Evolutionary conservation across 495 filamentous ascomycete species (phyloP).

Genomic region (Glonium stellatum): DNA sequence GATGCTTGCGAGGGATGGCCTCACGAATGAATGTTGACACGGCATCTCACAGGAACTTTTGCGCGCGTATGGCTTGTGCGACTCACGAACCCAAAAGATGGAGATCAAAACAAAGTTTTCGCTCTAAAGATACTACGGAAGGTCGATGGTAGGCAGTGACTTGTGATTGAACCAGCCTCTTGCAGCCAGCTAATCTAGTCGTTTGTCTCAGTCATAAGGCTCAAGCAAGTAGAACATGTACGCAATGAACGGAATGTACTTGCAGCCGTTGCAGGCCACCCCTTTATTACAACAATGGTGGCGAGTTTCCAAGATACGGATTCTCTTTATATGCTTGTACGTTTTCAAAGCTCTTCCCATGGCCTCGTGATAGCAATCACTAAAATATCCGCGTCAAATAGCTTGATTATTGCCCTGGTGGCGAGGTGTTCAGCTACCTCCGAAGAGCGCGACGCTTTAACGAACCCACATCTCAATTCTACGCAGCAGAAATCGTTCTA

Average conservation of each 20-base stretch:
- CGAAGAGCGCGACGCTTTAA: slow-evolving; percentile 80
- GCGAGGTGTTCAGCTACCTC: slow-evolving; percentile 92
- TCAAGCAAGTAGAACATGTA: slow-evolving; percentile 97
- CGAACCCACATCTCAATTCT: slow-evolving; percentile 79
- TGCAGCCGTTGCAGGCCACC: slow-evolving; percentile 80
- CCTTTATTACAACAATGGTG: slow-evolving; percentile 89
- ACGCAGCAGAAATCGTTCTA: slow-evolving; percentile 89
- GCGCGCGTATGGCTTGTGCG: slow-evolving; percentile 86
- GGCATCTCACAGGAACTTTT: slow-evolving; percentile 68
- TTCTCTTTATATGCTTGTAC: slow-evolving; percentile 84
- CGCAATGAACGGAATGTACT: slow-evolving; percentile 87
- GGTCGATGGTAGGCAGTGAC: slow-evolving; percentile 54
- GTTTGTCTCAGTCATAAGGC: slow-evolving; percentile 64
- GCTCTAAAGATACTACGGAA: slow-evolving; percentile 93
- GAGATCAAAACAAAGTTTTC: slow-evolving; percentile 61
- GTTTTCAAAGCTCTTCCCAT: slow-evolving; percentile 20
- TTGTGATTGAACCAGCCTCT: neutral
- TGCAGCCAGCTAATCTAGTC: slow-evolving; percentile 16
- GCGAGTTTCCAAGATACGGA: slow-evolving; percentile 86
- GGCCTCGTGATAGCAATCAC: neutral
- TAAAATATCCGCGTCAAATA: slow-evolving; percentile 28
- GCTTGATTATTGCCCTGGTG: slow-evolving; percentile 88
- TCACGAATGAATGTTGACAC: slow-evolving; percentile 17
- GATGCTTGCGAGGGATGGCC: neutral
- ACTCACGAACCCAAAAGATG: slow-evolving; percentile 35